Conservation (phyloP, 768 basidiomycete species). For the Suillus subluteus region DNA sequence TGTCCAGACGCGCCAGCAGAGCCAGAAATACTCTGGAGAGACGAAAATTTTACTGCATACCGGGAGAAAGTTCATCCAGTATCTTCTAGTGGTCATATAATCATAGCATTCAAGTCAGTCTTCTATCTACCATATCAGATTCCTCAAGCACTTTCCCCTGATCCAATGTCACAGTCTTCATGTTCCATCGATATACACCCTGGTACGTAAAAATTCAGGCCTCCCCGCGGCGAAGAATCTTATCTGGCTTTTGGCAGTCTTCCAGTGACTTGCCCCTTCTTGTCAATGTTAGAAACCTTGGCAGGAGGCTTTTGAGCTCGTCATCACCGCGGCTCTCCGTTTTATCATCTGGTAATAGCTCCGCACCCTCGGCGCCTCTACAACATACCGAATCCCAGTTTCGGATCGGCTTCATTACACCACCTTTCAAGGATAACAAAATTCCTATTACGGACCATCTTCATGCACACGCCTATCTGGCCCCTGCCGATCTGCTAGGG, state of each 20-base stretch:
- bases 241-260: constrained; percentile 47
- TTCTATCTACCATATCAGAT: constrained; percentile 18
- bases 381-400: constrained; percentile 43
- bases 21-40: constrained; percentile 72
- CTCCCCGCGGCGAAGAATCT: constrained; percentile 13
- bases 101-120: constrained; percentile 77
- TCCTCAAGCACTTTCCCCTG: constrained; percentile 48
- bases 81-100: constrained; percentile 72
- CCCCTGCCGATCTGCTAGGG: constrained; percentile 64
- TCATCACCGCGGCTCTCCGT: constrained; percentile 41
- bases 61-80: constrained; percentile 71
- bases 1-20: constrained; percentile 51
- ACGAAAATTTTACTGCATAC: constrained; percentile 78
- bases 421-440: constrained; percentile 76
- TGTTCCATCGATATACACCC: constrained; percentile 75
- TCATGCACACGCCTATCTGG: constrained; percentile 75
- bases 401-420: constrained; percentile 77
- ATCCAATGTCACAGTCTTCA: constrained; percentile 55
- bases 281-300: constrained; percentile 60
- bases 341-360: constrained; percentile 18
- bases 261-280: constrained; percentile 77
- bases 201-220: constrained; percentile 47
- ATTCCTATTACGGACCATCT: constrained; percentile 82
- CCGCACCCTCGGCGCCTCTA: constrained; percentile 33
- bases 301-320: constrained; percentile 57